phyloP scores from a whole-genome alignment of 2,329 filamentous ascomycete genomes.

The Colletotrichum phormii region DNA sequence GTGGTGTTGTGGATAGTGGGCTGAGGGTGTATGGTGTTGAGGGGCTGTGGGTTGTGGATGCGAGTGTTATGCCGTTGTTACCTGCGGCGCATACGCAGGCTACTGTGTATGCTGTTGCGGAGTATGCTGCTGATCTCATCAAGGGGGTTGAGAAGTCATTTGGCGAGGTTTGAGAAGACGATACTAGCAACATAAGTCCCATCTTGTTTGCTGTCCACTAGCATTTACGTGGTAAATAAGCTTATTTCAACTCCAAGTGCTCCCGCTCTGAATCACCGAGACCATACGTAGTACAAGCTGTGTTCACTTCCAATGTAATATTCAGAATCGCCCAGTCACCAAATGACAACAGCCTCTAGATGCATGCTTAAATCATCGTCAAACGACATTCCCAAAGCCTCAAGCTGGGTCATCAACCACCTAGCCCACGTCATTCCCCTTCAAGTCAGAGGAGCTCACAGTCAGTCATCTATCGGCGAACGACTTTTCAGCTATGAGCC shows the following conservation, averaged over 20 bases:
- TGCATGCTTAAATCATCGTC: background rate
- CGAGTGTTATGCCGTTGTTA: constrained; percentile 48
- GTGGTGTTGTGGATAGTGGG: constrained; percentile 48
- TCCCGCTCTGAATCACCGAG: background rate
- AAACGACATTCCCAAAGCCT: background rate
- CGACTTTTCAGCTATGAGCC: too few species aligned
- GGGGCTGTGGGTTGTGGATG: constrained; percentile 50
- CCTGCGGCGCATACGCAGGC: constrained; percentile 47
- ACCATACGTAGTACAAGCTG: background rate
- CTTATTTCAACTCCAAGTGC: background rate
- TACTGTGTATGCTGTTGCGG: constrained; percentile 45
- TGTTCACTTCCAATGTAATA: background rate
- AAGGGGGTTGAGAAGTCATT: constrained; percentile 21
- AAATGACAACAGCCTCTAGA: too few species aligned
- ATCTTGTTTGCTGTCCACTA: too few species aligned
- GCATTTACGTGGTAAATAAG: background rate
- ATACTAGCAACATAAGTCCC: background rate
- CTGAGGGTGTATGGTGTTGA: constrained; percentile 49
- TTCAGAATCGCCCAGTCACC: too few species aligned
- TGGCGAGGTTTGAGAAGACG: background rate
- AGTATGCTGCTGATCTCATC: constrained; percentile 47
- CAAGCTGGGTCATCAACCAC: background rate
- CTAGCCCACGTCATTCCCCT: background rate
- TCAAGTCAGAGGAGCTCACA: too few species aligned
- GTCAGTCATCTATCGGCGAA: too few species aligned